Conservation (phyloP, 345 rosid species). For the Eutrema yunnanense region DNA sequence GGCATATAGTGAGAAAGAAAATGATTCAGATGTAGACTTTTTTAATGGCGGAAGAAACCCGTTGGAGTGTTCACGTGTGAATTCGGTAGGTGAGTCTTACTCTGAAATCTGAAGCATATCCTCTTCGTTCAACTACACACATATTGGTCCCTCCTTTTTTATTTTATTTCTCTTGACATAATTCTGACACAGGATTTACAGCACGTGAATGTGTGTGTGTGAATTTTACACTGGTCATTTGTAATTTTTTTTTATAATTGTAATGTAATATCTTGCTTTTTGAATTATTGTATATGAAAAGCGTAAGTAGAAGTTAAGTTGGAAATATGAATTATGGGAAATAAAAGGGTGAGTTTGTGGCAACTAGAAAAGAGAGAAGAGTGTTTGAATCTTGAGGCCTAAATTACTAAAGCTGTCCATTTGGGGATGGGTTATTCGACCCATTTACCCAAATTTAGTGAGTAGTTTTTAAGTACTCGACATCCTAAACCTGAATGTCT, state of each 20-base stretch:
- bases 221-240: not conserved
- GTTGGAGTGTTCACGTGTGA: conserved; percentile 17
- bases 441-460: no score
- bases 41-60: not conserved
- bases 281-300: not conserved
- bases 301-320: not conserved
- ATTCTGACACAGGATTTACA: not conserved
- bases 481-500: no score
- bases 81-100: conserved; percentile 1
- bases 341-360: not conserved
- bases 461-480: no score
- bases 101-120: conserved; percentile 13
- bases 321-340: not conserved
- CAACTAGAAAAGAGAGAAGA: not conserved
- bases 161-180: not conserved
- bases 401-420: no score
- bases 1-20: conserved; percentile 7
- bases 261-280: not conserved
- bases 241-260: not conserved
- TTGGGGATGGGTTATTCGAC: no score
- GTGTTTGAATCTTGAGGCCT: no score
- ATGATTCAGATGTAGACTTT: conserved; percentile 8
- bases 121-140: conserved; percentile 8
- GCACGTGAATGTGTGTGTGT: conserved; percentile 7
- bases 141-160: conserved; percentile 16